Conservation (phyloP, 306 rosid genomes). For the Acacia acuminata region DNA sequence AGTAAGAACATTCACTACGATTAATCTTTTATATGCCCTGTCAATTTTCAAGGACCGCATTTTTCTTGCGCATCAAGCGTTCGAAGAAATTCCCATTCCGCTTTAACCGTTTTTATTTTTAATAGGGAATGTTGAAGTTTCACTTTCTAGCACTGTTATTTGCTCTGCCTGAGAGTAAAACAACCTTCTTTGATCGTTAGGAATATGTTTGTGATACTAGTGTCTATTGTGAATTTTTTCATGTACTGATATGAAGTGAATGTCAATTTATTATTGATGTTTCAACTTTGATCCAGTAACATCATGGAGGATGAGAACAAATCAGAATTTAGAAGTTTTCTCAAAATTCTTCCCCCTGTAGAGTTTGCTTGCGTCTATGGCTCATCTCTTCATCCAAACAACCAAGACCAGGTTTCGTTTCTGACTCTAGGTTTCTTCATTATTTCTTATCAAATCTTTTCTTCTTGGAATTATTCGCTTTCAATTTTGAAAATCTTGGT, state of each 20-base stretch:
- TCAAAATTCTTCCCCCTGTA: conserved; percentile 53
- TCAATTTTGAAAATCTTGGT: conserved; percentile 23
- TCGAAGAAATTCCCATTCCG: conserved; percentile 32
- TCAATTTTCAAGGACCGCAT: not conserved
- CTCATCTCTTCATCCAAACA: conserved; percentile 55
- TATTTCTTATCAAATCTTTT: not conserved
- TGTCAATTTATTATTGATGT: not conserved
- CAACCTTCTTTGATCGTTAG: not conserved
- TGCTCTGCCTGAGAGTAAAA: not conserved
- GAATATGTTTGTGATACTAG: not conserved
- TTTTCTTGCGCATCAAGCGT: conserved; percentile 38
- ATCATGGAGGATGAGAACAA: conserved; percentile 35
- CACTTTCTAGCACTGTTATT: not conserved
- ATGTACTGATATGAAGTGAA: not conserved
- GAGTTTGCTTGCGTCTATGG: conserved; percentile 57
- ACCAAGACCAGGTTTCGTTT: conserved; percentile 43
- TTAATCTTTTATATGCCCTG: not conserved
- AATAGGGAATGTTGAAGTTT: not conserved
- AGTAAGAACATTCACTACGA: not conserved
- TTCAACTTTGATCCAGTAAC: conserved; percentile 5
- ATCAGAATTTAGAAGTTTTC: conserved; percentile 33
- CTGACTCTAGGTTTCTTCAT: conserved; percentile 5
- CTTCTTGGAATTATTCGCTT: not conserved
- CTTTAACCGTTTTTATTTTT: not conserved
- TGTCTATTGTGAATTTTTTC: conserved; percentile 2